These are phyloP conservation scores for Sclerotinia borealis DNA, from an alignment of 2,329 filamentous ascomycete species.

Conservation along the genomic window DNA sequence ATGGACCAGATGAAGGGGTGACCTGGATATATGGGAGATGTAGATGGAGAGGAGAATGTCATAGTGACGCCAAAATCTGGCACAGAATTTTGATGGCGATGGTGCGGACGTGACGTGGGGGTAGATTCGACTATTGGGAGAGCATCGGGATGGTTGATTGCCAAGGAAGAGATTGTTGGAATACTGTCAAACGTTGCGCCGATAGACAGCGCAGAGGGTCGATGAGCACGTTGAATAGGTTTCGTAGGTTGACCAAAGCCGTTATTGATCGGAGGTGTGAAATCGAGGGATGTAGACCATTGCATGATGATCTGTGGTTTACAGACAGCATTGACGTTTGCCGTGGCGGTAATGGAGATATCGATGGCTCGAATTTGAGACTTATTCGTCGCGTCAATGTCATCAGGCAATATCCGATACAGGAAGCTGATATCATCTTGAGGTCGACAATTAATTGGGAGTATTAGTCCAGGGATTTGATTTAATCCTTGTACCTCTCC, in stretches of 20 bases:
- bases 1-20: constrained; percentile 67
- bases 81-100: constrained; percentile 39
- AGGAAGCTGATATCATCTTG: constrained; percentile 72
- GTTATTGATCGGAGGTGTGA: constrained; percentile 59
- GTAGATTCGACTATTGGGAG: constrained; percentile 53
- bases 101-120: constrained; percentile 13
- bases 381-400: constrained; percentile 35
- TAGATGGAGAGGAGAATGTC: constrained; percentile 60
- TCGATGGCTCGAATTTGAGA: constrained; percentile 46
- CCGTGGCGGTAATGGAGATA: constrained; percentile 55
- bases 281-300: constrained; percentile 66
- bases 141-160: constrained; percentile 52
- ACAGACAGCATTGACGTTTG: constrained; percentile 51
- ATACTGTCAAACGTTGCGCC: constrained; percentile 46
- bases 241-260: constrained; percentile 52
- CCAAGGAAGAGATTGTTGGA: constrained; percentile 50
- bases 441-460: constrained; percentile 57
- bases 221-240: constrained; percentile 55
- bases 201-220: constrained; percentile 59
- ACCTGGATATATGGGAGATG: constrained; percentile 55
- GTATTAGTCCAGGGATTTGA: constrained; percentile 39
- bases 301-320: constrained; percentile 56
- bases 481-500: constrained; percentile 55
- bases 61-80: constrained; percentile 67
- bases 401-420: constrained; percentile 55